Evolutionary conservation across 257 asterid species (phyloP).

Genomic region (Haberlea rhodopensis): DNA sequence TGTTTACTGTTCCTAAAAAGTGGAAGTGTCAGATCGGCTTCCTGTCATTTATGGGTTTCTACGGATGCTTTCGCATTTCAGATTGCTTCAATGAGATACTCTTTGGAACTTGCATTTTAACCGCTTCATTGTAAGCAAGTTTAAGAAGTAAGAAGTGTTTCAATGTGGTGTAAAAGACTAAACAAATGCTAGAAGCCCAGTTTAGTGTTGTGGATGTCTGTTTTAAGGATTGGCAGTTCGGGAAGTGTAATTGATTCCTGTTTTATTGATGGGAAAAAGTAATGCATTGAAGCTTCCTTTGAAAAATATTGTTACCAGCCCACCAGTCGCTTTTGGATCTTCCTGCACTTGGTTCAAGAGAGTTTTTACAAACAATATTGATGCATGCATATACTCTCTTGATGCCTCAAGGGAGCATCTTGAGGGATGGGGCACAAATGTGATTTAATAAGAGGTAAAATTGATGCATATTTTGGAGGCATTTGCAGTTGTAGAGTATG

Average conservation of each 20-base stretch:
- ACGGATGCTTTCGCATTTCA: not conserved
- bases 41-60: not conserved
- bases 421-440: slow-evolving; percentile 2
- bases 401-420: slow-evolving; percentile 9
- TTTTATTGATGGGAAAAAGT: not conserved
- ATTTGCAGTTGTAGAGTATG: not conserved
- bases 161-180: not conserved
- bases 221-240: not conserved
- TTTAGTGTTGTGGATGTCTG: not conserved
- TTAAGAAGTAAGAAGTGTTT: not conserved
- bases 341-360: not conserved
- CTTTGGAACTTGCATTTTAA: not conserved
- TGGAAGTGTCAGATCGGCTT: not conserved
- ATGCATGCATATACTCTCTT: not conserved
- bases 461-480: not conserved
- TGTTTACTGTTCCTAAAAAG: not conserved
- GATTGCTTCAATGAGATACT: not conserved
- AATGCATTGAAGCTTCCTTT: not conserved
- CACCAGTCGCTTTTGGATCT: not conserved
- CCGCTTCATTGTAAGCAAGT: not conserved
- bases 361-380: not conserved
- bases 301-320: not conserved
- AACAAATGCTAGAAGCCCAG: not conserved
- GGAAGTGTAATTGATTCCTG: not conserved
- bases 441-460: not conserved